phyloP scores from a whole-genome alignment of 306 rosid genomes.

The Fragaria vesca region DNA sequence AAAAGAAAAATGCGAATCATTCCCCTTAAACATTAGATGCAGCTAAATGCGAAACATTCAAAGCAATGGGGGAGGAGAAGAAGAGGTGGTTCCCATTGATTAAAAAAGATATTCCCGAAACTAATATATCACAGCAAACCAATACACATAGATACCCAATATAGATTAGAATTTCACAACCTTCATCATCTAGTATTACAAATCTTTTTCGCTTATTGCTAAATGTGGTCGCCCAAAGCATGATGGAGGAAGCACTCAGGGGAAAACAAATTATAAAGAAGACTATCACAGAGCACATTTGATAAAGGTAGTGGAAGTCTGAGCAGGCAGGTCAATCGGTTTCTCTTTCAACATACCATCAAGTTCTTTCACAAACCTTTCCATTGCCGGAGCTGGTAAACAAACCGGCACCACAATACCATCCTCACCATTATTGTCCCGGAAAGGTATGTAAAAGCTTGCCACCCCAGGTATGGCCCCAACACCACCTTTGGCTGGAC shows the following conservation, averaged over 20 bases:
- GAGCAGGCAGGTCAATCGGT: neutral
- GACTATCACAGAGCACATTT: constrained; percentile 3
- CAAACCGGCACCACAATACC: constrained; percentile 53
- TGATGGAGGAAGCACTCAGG: neutral
- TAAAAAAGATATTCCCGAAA: too few relatives aligned
- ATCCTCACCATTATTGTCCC: constrained; percentile 34
- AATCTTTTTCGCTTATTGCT: neutral
- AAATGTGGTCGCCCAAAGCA: neutral
- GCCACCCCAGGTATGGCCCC: constrained; percentile 53
- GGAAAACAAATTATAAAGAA: neutral
- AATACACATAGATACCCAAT: too few relatives aligned
- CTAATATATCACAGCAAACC: too few relatives aligned
- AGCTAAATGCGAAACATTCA: too few relatives aligned
- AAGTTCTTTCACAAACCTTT: constrained; percentile 37
- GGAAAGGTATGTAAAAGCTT: constrained; percentile 37
- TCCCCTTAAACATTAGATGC: too few relatives aligned
- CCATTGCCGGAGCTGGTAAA: constrained; percentile 49
- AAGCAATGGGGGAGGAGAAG: too few relatives aligned
- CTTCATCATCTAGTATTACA: neutral
- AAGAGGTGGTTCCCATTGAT: too few relatives aligned
- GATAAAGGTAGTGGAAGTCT: neutral
- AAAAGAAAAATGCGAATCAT: too few relatives aligned
- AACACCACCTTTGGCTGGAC: constrained; percentile 44
- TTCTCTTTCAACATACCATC: constrained; percentile 8
- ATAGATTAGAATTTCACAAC: neutral